phyloP scores from a whole-genome alignment of 169 alveolate genomes.

The Eimeria tenella region DNA sequence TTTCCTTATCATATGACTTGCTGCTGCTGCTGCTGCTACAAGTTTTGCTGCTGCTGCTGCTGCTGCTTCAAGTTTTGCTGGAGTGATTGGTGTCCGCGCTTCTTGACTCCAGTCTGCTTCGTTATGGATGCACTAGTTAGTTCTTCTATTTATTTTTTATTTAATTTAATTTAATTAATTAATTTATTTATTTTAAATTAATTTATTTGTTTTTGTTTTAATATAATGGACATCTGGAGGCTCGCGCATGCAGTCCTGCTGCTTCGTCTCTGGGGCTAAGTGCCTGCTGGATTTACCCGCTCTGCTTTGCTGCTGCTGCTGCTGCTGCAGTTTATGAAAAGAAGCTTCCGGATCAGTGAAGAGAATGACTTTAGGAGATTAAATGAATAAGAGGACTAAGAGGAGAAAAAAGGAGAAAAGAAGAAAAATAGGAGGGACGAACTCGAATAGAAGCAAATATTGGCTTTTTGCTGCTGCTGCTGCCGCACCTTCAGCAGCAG shows the following conservation, averaged over 20 bases:
- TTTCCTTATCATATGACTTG: too few relatives aligned
- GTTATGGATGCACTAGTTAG: background rate
- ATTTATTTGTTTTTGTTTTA: background rate
- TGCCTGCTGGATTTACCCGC: background rate
- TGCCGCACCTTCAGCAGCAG: background rate
- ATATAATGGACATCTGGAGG: too few relatives aligned
- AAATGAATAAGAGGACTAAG: background rate
- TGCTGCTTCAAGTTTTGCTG: too few relatives aligned
- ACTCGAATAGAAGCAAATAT: too few relatives aligned
- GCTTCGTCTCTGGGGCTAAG: too few relatives aligned
- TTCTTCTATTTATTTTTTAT: background rate
- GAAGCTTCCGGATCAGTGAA: slow-evolving; percentile 12
- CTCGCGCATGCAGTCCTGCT: too few relatives aligned
- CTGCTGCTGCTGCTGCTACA: too few relatives aligned
- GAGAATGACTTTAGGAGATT: too few relatives aligned
- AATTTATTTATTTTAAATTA: background rate
- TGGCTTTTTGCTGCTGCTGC: background rate
- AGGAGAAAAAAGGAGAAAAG: background rate
- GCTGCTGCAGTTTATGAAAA: slow-evolving; percentile 34
- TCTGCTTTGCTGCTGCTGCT: background rate
- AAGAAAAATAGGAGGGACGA: background rate
- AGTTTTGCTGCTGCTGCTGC: too few relatives aligned
- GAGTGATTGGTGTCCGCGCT: background rate
- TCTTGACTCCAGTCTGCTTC: background rate
- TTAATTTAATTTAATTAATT: too few relatives aligned